Percentiles rank a stretch among this genome's conserved stretches.
phyloP scores from a whole-genome alignment of 768 basidiomycete genomes.

The Boletus reticuloceps region DNA sequence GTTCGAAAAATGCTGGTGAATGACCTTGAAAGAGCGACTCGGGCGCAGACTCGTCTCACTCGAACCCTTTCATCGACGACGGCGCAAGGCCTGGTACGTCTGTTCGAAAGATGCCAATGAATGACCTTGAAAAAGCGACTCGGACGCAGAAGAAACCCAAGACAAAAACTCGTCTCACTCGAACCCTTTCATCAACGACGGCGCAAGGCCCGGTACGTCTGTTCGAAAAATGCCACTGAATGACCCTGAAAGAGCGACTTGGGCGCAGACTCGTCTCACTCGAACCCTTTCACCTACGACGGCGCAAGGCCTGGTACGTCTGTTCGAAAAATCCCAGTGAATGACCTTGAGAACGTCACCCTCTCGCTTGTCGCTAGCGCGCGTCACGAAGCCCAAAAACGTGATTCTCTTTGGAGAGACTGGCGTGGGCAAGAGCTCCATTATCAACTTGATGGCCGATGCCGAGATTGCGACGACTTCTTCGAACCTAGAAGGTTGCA shows the following conservation, averaged over 20 bases:
- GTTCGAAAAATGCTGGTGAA: not conserved
- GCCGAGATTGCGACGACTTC: not conserved
- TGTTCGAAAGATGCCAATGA: not conserved
- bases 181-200: not conserved
- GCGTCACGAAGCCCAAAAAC: not conserved
- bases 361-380: not conserved
- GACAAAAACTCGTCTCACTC: not conserved
- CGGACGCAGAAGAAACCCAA: not conserved
- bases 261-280: too few relatives aligned
- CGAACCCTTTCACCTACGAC: not conserved
- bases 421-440: constrained; percentile 8
- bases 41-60: too few relatives aligned
- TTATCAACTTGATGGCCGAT: constrained; percentile 8
- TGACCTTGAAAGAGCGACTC: not conserved
- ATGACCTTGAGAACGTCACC: not conserved
- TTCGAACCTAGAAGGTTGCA: not conserved
- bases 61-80: not conserved
- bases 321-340: not conserved
- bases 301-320: not conserved
- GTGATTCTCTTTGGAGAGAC: constrained; percentile 10
- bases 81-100: not conserved
- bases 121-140: not conserved
- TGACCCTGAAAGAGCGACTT: not conserved
- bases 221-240: not conserved
- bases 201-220: not conserved